Evolutionary conservation across 1,284 basidiomycete genomes (phyloP), one percentile per base, ranked within the genome.

Genomic region (Sporisorium iseilematis-ciliati): DNA sequence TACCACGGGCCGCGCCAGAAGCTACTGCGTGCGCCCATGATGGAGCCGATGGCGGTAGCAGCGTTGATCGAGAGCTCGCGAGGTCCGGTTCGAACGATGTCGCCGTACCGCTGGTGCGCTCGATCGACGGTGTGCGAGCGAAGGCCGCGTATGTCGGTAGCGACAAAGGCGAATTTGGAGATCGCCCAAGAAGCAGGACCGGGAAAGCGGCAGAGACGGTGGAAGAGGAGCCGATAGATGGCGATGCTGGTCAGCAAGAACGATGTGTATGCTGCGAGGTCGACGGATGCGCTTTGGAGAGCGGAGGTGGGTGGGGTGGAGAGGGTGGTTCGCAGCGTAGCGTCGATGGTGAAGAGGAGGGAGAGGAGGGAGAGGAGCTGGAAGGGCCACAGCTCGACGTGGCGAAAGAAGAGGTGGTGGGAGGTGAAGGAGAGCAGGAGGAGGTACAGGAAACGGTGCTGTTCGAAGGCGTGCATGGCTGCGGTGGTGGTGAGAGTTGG

Each of bases 1-100:
- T 77, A 77, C 68, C 72, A 75, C 8, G 75, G 75, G 0, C 75
- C 75, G 4, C 60, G 46, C 54, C 55, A 64, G 49, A 61, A 69
- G 21, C 42, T 20, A 50, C 64, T 59, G 45, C 45, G 65, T 7
- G 52, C 56, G 1, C 72, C 75, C 56, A 76, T 76, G 40, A 78
- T 50, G 2, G 74, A 20, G 0, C 52, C 54, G 18, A 68, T 31
- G 0, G 65, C 63, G 6, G 35, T 43, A 6, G 61, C 21, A 14
- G 71, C 75, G 29, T 68, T 77, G 62, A 78, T 68, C 35, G 65
- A 69, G 4, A 78, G 11, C 40, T 74, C 70, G 11, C 70, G 41
- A 38, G 76, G 76, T 4, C 76, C 76, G 6, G 61, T 65, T 12
- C 76, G 52, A 33, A 78, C 75, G 4, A 78, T 51, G 12, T 64